These are phyloP conservation scores for Suhomyces emberorum DNA, from an alignment of 805 yeast species.

Conservation along the genomic window DNA sequence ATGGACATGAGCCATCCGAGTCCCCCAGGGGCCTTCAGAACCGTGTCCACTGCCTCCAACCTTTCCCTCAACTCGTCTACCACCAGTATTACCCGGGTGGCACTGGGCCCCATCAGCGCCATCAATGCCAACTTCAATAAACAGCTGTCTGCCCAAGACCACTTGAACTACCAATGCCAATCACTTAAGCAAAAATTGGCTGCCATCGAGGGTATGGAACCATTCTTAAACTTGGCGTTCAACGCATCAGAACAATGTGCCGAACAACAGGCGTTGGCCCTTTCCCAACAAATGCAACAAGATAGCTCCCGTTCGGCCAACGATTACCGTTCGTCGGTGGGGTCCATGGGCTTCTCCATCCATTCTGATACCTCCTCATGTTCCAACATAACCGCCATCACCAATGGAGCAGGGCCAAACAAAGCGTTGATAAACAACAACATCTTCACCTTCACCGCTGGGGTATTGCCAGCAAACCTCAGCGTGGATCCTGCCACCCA, in stretches of 20 bases:
- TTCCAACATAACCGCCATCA: slow-evolving; percentile 18
- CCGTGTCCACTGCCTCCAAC: slow-evolving; percentile 33
- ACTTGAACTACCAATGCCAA: slow-evolving; percentile 65
- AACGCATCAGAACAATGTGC: slow-evolving; percentile 64
- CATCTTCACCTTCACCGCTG: slow-evolving; percentile 66
- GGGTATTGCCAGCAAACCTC: slow-evolving; percentile 68
- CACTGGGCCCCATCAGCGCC: slow-evolving; percentile 45
- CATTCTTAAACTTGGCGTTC: slow-evolving; percentile 63
- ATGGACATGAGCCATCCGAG: slow-evolving; percentile 1
- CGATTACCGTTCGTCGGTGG: slow-evolving; percentile 33
- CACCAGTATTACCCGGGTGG: slow-evolving; percentile 37
- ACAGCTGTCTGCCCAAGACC: slow-evolving; percentile 59
- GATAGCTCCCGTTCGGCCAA: slow-evolving; percentile 10
- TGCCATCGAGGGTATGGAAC: slow-evolving; percentile 62
- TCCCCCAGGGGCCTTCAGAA: slow-evolving; percentile 34
- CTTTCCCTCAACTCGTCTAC: slow-evolving; percentile 29
- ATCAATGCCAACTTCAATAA: slow-evolving; percentile 56
- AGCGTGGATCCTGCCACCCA: slow-evolving; percentile 92
- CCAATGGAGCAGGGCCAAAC: slow-evolving; percentile 5
- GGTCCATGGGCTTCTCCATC: slow-evolving; percentile 33
- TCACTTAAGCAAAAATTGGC: slow-evolving; percentile 54
- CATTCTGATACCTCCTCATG: slow-evolving; percentile 30
- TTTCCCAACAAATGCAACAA: slow-evolving; percentile 40
- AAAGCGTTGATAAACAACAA: slow-evolving; percentile 28
- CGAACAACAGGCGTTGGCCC: slow-evolving; percentile 65